Base-by-base conservation (phyloP, 176 grass and related monocot species). In the barley (Hordeum vulgare) region DNA sequence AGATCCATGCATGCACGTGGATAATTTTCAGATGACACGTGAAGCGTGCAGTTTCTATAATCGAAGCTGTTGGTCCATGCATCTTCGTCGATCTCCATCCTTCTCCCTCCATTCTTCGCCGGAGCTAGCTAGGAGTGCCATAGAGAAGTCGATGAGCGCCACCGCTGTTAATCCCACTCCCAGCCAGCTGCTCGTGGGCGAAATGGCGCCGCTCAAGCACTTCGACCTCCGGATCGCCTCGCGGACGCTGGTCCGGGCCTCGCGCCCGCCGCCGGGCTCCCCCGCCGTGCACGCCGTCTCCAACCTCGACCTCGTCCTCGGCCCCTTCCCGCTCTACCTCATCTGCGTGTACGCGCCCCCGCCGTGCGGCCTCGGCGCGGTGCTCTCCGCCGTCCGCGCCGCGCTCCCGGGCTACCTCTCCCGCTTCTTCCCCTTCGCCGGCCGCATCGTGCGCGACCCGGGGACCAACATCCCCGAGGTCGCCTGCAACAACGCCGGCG, bases 261-360 rank as follows among this genome's bases (percentile, higher is more conserved):
- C 90, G 11, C 42, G 29, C n/a, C 80, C 75, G 41, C 80, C 87
- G 36, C 76, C 45, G 23, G 76, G 23, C 33, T 76, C 57, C 62
- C 80, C 86, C 1, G 31, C 79, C 63, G 80, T 86, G 42, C 87
- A 86, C 35, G 34, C 79, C 31, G 87, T 77, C 26, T 92, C 90
- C 86, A 92, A 91, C 83, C 86, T 91, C 61, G 90, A 91, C 83
- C 86, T 85, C 74, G 24, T 92, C 83, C 79, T 88, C 31, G 82
- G 81, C 15, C 79, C 59, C 75, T 89, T 92, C 83, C 90, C 60
- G 18, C 64, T 79, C 75, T 79, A 40, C 67, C 79, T 92, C 41
- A 4, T 92, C 25, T 75, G 67, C 75, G 5, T 92, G 60, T 92
- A 92, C 83, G 15, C 31, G 8, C 61, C 37, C 59, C 83, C 33